Conservation (phyloP, 805 yeast species). For the Jamesozyma piceae region DNA sequence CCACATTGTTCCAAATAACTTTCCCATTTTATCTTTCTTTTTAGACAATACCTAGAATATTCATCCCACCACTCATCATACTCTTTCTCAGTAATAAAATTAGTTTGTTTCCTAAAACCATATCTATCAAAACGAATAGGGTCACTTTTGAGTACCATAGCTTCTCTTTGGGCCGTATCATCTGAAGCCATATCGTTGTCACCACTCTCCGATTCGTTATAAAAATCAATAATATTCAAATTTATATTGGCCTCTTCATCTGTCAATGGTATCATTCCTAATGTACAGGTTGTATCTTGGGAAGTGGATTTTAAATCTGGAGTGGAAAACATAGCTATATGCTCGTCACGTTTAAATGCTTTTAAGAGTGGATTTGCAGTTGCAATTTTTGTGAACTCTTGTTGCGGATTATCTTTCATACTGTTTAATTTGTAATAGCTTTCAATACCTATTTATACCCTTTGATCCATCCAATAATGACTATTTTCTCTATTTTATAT, state of each 20-base stretch:
- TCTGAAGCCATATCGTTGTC: background rate
- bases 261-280: background rate
- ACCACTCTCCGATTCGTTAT: background rate
- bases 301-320: background rate
- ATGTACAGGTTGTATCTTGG: background rate
- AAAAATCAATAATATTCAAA: background rate
- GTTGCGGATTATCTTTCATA: background rate
- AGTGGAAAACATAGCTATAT: background rate
- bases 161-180: conserved; percentile 5
- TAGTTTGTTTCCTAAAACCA: conserved; percentile 75
- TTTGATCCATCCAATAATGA: too few relatives aligned
- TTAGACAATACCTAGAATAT: conserved; percentile 51
- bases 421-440: background rate
- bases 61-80: conserved; percentile 70
- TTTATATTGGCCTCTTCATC: background rate
- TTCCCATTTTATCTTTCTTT: conserved; percentile 73
- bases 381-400: background rate
- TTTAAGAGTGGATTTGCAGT: background rate
- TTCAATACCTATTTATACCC: too few relatives aligned
- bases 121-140: conserved; percentile 52
- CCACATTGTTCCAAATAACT: conserved; percentile 59
- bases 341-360: background rate
- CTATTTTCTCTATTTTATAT: too few relatives aligned
- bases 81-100: conserved; percentile 41
- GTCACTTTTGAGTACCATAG: conserved; percentile 3